These are phyloP conservation scores for Strobilomyces confusus DNA, from an alignment of 768 basidiomycete species.

Conservation along the genomic window DNA sequence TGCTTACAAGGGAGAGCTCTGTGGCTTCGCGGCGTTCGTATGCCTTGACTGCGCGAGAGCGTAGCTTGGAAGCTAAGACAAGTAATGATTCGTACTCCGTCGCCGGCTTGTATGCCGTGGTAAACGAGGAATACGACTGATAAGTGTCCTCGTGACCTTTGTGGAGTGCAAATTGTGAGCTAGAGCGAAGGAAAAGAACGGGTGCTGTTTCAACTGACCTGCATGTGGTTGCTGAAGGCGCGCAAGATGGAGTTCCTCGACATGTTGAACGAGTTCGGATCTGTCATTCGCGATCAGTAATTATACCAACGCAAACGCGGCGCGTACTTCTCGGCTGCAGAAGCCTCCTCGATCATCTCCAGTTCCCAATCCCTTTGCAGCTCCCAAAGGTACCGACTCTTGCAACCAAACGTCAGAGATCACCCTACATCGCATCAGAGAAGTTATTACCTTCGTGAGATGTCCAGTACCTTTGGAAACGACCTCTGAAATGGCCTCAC, in stretches of 20 bases:
- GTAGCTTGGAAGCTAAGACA: conserved; percentile 71
- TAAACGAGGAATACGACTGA: conserved; percentile 85
- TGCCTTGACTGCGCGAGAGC: conserved; percentile 54
- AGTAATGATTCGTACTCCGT: conserved; percentile 76
- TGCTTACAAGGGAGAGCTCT: conserved; percentile 57
- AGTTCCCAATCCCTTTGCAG: conserved; percentile 71
- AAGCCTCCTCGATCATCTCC: conserved; percentile 50
- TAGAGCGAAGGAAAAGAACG: not conserved
- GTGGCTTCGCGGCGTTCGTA: conserved; percentile 60
- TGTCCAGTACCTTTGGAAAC: conserved; percentile 57
- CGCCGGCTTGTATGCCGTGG: conserved; percentile 69
- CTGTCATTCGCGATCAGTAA: conserved; percentile 28
- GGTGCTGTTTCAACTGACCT: conserved; percentile 38
- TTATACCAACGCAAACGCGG: not conserved
- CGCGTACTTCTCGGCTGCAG: conserved; percentile 44
- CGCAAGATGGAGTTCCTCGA: conserved; percentile 57
- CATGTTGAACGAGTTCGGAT: conserved; percentile 39
- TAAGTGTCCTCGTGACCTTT: conserved; percentile 80
- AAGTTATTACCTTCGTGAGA: conserved; percentile 51
- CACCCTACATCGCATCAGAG: conserved; percentile 5
- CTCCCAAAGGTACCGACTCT: conserved; percentile 77
- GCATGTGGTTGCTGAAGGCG: conserved; percentile 77
- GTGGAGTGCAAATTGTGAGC: not conserved
- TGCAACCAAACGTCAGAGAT: conserved; percentile 13
- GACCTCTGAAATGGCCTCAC: conserved; percentile 48